Evolutionary conservation across 345 rosid genomes (phyloP).

Genomic region (Populus alba): DNA sequence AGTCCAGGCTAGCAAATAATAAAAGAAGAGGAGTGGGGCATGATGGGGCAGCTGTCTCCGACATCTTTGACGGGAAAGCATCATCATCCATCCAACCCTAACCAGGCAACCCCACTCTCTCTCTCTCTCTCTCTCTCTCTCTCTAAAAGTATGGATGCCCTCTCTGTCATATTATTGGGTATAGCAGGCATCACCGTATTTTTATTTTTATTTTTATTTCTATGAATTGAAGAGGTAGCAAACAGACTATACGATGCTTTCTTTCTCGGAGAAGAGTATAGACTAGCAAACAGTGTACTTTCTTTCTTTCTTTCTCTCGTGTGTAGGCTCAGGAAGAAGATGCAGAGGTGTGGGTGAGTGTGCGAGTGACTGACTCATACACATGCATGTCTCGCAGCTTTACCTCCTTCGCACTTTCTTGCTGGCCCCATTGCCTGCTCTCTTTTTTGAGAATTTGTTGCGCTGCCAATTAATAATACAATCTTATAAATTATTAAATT

Average conservation of each 20-base stretch:
- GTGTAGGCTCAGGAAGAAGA: not conserved
- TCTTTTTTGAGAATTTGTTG: not conserved
- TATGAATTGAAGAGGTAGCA: too few relatives aligned
- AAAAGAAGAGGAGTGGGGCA: constrained; percentile 10
- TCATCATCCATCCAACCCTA: too few relatives aligned
- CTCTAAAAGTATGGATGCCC: too few relatives aligned
- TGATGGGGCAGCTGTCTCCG: constrained; percentile 36
- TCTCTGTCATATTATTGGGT: too few relatives aligned
- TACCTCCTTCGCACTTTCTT: not conserved
- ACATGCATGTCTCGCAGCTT: constrained; percentile 17
- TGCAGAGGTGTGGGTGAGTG: too few relatives aligned
- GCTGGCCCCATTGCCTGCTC: not conserved
- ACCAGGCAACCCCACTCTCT: constrained; percentile 8
- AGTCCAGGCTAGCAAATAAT: not conserved
- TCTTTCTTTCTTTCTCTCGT: not conserved
- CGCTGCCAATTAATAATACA: too few relatives aligned
- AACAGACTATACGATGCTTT: too few relatives aligned
- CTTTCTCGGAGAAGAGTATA: too few relatives aligned
- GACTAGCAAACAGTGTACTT: too few relatives aligned
- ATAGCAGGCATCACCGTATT: too few relatives aligned
- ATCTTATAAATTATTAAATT: too few relatives aligned
- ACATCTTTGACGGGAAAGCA: constrained; percentile 26
- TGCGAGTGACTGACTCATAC: not conserved
- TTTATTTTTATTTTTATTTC: too few relatives aligned
- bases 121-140: not conserved